Conservation (phyloP, 805 yeast species). For the Candida endomychidarum region DNA sequence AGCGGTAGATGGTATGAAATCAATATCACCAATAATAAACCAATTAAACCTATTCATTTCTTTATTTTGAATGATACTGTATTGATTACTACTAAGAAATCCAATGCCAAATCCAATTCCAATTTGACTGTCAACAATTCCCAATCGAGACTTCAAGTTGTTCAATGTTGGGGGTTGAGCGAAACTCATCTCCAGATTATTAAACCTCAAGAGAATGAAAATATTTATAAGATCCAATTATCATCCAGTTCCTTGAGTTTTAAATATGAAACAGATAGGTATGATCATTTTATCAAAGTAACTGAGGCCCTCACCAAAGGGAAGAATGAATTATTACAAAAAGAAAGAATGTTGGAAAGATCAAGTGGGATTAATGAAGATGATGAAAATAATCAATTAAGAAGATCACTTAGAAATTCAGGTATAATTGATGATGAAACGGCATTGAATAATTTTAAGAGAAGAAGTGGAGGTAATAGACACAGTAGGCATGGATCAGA, state of each 20-base stretch:
- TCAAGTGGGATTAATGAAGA: constrained; percentile 22
- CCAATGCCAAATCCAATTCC: constrained; percentile 10
- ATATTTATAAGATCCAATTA: constrained; percentile 45
- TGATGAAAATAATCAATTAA: constrained; percentile 38
- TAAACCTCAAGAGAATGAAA: constrained; percentile 24
- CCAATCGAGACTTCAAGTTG: constrained; percentile 56
- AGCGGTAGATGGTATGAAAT: constrained; percentile 85
- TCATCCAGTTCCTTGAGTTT: constrained; percentile 49
- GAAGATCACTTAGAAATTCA: constrained; percentile 50
- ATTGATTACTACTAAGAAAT: constrained; percentile 66
- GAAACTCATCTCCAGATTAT: constrained; percentile 50
- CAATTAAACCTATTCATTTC: constrained; percentile 71
- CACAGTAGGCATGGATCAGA: constrained; percentile 32
- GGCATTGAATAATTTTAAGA: constrained; percentile 16
- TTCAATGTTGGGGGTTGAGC: constrained; percentile 74
- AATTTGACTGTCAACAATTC: constrained; percentile 22
- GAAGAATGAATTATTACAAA: constrained; percentile 47
- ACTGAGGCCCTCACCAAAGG: constrained; percentile 60
- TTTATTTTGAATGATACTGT: constrained; percentile 77
- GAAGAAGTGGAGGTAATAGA: constrained; percentile 23
- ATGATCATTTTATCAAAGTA: constrained; percentile 56
- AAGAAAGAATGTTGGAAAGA: constrained; percentile 26
- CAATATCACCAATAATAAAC: constrained; percentile 81
- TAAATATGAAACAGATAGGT: constrained; percentile 60
- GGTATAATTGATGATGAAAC: constrained; percentile 34